Percentiles rank a stretch among this genome's conserved stretches.
phyloP scores from a whole-genome alignment of 176 grass and related monocot species.

The bread wheat (Triticum aestivum) region IWGSC_CS_RefSeq_v2.1 NC_057802.1:556056706-556057205 shows the following conservation, averaged over 20 bases:
- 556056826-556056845: background rate
- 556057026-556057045: background rate
- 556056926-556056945: background rate
- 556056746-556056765: background rate
- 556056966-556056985: background rate
- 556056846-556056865: slow-evolving; percentile 7
- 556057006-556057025: background rate
- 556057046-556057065: background rate
- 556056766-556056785: background rate
- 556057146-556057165: too few species aligned
- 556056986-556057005: background rate
- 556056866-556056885: slow-evolving; percentile 10
- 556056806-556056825: background rate
- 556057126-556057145: background rate
- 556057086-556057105: background rate
- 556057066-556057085: slow-evolving; percentile 5
- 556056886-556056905: background rate
- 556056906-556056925: background rate
- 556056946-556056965: background rate
- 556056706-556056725: background rate
- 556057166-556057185: too few species aligned
- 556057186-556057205: too few species aligned
- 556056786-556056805: background rate
- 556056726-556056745: background rate
- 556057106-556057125: slow-evolving; percentile 11